Evolutionary conservation across 306 rosid genomes (phyloP).

Genomic region (Calophaca sinica): DNA sequence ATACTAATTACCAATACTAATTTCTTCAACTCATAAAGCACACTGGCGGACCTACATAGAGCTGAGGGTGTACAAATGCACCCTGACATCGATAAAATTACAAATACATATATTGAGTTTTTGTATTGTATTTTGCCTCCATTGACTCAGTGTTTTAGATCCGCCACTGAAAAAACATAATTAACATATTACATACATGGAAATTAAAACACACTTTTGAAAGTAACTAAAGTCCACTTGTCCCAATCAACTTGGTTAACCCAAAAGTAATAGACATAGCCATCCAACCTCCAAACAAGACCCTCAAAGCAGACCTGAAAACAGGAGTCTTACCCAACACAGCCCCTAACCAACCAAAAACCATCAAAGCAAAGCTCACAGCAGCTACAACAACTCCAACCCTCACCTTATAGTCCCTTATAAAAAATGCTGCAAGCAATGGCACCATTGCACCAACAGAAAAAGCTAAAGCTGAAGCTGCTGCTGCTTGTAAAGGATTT

Average conservation of each 20-base stretch:
- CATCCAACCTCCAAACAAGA: slow-evolving; percentile 89
- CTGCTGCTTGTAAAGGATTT: slow-evolving; percentile 87
- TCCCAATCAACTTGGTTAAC: slow-evolving; percentile 78
- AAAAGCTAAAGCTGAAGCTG: slow-evolving; percentile 87
- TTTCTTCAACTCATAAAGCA: background rate
- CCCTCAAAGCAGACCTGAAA: slow-evolving; percentile 60
- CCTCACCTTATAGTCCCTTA: slow-evolving; percentile 69
- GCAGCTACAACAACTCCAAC: slow-evolving; percentile 65
- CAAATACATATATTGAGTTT: no score
- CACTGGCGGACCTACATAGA: no score
- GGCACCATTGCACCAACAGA: slow-evolving; percentile 89
- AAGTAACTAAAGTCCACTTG: slow-evolving; percentile 60
- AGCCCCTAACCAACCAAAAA: slow-evolving; percentile 87
- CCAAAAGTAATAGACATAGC: slow-evolving; percentile 92
- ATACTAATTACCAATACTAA: background rate
- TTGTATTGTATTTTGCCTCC: no score
- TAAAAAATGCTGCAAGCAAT: slow-evolving; percentile 81
- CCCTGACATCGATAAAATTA: no score
- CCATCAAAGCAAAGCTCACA: slow-evolving; percentile 70
- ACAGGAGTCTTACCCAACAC: slow-evolving; percentile 71
- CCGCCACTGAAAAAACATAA: no score
- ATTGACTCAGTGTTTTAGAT: no score
- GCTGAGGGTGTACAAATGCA: no score
- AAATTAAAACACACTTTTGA: background rate
- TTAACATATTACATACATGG: background rate